Evolutionary conservation across 1,139 yeast genomes (phyloP).

Genomic region (Candida sp.): DNA sequence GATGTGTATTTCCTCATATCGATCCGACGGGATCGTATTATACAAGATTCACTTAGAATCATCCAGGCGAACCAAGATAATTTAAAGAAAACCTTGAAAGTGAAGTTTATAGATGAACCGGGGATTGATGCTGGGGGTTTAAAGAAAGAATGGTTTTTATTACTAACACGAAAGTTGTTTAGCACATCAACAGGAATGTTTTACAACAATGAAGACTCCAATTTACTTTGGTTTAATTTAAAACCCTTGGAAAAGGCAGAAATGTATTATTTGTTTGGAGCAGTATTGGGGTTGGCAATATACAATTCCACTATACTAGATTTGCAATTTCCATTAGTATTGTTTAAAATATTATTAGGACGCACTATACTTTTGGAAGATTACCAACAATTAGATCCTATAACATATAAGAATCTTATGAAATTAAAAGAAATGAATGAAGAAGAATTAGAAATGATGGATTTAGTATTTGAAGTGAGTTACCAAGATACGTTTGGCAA

Average conservation of each 20-base stretch:
- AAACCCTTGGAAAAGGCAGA: conserved; percentile 45
- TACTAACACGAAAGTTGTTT: conserved; percentile 68
- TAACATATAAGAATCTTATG: conserved; percentile 54
- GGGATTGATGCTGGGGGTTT: conserved; percentile 97
- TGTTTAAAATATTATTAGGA: conserved; percentile 71
- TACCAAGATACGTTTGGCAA: conserved; percentile 39
- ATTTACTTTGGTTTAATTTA: conserved; percentile 70
- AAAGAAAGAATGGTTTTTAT: conserved; percentile 86
- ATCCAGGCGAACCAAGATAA: conserved; percentile 58
- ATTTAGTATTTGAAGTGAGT: conserved; percentile 36
- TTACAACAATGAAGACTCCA: conserved; percentile 62
- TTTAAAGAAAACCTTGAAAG: conserved; percentile 69
- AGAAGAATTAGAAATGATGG: conserved; percentile 26
- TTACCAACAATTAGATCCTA: conserved; percentile 65
- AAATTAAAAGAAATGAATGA: conserved; percentile 44
- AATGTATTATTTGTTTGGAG: conserved; percentile 75
- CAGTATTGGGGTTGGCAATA: conserved; percentile 83
- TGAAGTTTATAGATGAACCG: conserved; percentile 82
- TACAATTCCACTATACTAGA: conserved; percentile 88
- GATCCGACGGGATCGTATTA: conserved; percentile 64
- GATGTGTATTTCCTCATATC: conserved; percentile 67
- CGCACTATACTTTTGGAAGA: conserved; percentile 59
- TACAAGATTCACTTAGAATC: conserved; percentile 72
- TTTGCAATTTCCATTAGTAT: conserved; percentile 67
- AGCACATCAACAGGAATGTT: conserved; percentile 65